Evolutionary conservation across 2,329 filamentous ascomycete species (phyloP).

Genomic region (Triangularia setosa): DNA sequence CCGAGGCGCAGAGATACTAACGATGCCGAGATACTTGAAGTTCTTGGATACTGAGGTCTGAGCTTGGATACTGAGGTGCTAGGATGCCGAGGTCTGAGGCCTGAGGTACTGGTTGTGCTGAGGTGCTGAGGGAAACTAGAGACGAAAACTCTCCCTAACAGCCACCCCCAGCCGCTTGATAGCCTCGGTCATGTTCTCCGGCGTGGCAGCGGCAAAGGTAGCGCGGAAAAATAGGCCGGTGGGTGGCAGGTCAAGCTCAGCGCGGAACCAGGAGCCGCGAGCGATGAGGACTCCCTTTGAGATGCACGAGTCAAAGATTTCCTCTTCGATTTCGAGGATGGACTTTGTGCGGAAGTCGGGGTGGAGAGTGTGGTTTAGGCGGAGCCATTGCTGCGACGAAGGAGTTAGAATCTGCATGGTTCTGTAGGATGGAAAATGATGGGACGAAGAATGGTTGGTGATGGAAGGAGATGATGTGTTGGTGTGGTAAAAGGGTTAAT

Average conservation of each 20-base stretch:
- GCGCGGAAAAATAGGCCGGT: constrained; percentile 79
- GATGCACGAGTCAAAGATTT: constrained; percentile 76
- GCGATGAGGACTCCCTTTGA: constrained; percentile 75
- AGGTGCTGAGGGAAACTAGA: background rate
- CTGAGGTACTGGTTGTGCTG: no score
- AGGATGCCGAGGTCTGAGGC: no score
- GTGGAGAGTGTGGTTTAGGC: constrained; percentile 63
- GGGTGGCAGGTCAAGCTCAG: constrained; percentile 59
- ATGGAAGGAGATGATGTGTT: no score
- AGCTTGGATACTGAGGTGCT: no score
- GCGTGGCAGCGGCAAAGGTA: constrained; percentile 79
- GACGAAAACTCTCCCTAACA: constrained; percentile 53
- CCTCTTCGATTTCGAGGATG: constrained; percentile 71
- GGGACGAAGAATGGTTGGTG: no score
- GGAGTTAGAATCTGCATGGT: no score
- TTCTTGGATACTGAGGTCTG: no score
- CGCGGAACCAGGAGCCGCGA: constrained; percentile 86
- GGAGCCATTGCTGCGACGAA: constrained; percentile 62
- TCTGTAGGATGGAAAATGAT: no score
- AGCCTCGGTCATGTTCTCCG: constrained; percentile 66
- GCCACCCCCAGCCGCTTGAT: constrained; percentile 73
- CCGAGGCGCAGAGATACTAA: no score
- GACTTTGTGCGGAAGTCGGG: constrained; percentile 52
- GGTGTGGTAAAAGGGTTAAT: no score
- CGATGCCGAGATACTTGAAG: no score